Percentiles rank a stretch among this genome's conserved stretches.
phyloP scores from a whole-genome alignment of 139 green algal species.

The Yamagishiella unicocca region DNA sequence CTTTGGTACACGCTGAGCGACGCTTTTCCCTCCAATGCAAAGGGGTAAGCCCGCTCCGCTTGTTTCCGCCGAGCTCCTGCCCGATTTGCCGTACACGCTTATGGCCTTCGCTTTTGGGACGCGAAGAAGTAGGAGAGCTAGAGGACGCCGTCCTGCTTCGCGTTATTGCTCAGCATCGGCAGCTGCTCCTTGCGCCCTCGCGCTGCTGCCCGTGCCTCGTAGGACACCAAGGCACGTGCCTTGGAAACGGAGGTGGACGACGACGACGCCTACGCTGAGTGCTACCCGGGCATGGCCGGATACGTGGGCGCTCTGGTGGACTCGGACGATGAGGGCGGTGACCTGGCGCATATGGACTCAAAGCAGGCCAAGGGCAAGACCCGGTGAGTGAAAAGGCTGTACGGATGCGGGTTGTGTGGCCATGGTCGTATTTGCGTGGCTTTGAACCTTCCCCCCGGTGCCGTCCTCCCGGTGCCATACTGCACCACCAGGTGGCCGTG shows the following conservation, averaged over 20 bases:
- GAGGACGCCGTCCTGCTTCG: no score
- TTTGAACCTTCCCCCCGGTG: background rate
- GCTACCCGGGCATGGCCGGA: constrained; percentile 58
- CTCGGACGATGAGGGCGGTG: constrained; percentile 62
- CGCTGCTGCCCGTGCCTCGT: no score
- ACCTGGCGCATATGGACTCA: constrained; percentile 64
- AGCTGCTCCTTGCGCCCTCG: no score
- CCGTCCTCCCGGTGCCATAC: background rate
- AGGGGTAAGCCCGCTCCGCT: no score
- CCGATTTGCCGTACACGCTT: no score
- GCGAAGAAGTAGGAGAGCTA: no score
- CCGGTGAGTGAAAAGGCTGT: background rate
- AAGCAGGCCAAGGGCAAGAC: constrained; percentile 64
- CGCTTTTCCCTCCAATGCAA: no score
- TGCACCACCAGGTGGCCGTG: no score
- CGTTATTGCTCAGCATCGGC: no score
- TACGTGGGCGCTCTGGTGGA: constrained; percentile 42
- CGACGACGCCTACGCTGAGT: constrained; percentile 77
- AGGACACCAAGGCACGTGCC: constrained; percentile 24
- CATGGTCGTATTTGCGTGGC: background rate
- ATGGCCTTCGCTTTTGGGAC: no score
- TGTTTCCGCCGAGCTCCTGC: no score
- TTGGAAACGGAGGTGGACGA: constrained; percentile 48
- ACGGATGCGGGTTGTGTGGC: background rate
- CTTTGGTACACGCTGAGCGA: no score